Conservation (phyloP, 345 rosid species). For the Acer yangbiense region DNA sequence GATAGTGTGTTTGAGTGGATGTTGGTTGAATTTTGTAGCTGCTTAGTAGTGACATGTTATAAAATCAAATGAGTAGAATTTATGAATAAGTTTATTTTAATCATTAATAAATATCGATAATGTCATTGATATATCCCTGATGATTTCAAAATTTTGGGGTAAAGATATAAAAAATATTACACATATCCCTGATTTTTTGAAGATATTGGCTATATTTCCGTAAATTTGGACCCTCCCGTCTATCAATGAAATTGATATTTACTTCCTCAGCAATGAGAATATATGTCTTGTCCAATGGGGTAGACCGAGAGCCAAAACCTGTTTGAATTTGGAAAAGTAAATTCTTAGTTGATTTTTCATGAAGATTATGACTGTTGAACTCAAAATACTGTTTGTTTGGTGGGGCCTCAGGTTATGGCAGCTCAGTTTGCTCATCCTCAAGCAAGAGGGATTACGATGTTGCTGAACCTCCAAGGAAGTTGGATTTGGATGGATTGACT, state of each 20-base stretch:
- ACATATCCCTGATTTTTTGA: too few species aligned
- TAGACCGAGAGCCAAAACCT: not conserved
- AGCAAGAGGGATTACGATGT: slow-evolving; percentile 59
- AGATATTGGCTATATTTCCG: too few species aligned
- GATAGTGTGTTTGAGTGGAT: not conserved
- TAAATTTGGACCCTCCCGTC: too few species aligned
- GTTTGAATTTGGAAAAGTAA: not conserved
- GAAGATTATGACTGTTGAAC: too few species aligned
- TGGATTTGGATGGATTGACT: slow-evolving; percentile 90
- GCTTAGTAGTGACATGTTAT: not conserved
- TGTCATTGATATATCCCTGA: not conserved
- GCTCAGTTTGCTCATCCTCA: slow-evolving; percentile 49
- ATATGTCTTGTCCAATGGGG: not conserved
- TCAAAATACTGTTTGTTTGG: slow-evolving; percentile 44
- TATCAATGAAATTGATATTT: too few species aligned
- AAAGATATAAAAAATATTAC: too few species aligned
- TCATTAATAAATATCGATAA: not conserved
- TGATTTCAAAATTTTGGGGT: not conserved
- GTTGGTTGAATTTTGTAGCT: not conserved
- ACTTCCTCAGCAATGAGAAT: not conserved
- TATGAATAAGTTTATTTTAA: not conserved
- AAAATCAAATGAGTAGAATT: not conserved
- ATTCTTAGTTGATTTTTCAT: not conserved
- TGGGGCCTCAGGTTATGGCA: slow-evolving; percentile 64
- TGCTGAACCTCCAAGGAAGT: slow-evolving; percentile 58